Evolutionary conservation across 1,139 yeast genomes (phyloP), one percentile per base, ranked within the genome.

Genomic region (Entelexis sorbosivorans): DNA sequence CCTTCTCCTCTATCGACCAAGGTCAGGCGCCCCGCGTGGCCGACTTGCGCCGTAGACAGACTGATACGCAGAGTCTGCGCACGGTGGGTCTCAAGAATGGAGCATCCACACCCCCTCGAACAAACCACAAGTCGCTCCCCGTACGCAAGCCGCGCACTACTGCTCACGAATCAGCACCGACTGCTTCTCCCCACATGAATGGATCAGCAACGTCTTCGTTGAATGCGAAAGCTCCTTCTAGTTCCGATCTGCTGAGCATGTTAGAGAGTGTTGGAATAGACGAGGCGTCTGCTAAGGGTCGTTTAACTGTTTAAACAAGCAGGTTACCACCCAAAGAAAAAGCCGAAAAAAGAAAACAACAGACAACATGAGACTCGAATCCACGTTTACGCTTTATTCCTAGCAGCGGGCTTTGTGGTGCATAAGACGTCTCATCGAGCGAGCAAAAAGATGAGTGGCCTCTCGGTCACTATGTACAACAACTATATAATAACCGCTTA

Each of bases 21-120:
- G 44, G 52, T 1, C 46, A 38, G 2, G 44, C 55, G 14, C 56
- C 56, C 5, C 17, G 32, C 9, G 49, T 53, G 16, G 28, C 31
- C 5, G 51, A 47, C 5, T 47, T 54, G 17, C 52, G 53, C 4
- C 46, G 49, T 3, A 16, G 52, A 19, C 57, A 54, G 26, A 48
- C 54, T 5, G 57, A 54, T 38, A 47, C 49, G 2, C 52, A 47
- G 7, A 54, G 50, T 33, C 35, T 47, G 39, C 24, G 42, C 32
- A 14, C 44, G 10, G 44, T 36, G n/a, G 35, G 35, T 8, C 34
- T 28, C 35, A 16, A 17, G 17, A 40, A 28, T 20, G 28, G 20
- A 4, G 13, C 14, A 11, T 14, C 24, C 4, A 28, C 34, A 4
- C 24, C 44, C 3, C 35, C 44, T n/a, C 4, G 16, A 5, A 9